These are phyloP conservation scores for Fraxinus quadrangulata DNA, from an alignment of 257 asterid genomes.

Conservation along the genomic window DNA sequence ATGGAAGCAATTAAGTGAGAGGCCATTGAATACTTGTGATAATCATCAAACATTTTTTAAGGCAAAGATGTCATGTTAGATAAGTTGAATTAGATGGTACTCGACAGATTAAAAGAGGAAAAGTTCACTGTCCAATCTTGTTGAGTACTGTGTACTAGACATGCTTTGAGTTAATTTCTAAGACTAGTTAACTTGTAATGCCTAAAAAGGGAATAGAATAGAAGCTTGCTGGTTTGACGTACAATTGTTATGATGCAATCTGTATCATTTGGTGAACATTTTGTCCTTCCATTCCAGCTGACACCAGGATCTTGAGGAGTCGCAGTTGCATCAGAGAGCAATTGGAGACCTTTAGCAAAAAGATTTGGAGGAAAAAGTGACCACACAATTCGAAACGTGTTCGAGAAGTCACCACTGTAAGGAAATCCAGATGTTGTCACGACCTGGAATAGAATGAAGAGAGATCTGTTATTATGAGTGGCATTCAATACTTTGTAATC, in stretches of 20 bases:
- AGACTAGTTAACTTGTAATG: slow-evolving; percentile 21
- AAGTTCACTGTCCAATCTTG: background rate
- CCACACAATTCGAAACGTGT: slow-evolving; percentile 60
- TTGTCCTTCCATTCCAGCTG: slow-evolving; percentile 79
- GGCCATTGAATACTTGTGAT: slow-evolving; percentile 11
- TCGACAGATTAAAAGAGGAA: background rate
- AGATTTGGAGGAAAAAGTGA: slow-evolving; percentile 96
- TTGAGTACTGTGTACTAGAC: no score
- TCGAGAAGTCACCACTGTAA: slow-evolving; percentile 46
- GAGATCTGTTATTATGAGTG: slow-evolving; percentile 26
- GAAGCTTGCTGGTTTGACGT: slow-evolving; percentile 25
- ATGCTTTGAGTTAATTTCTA: slow-evolving; percentile 1
- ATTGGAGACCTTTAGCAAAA: slow-evolving; percentile 70
- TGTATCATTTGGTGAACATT: slow-evolving; percentile 73
- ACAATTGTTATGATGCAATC: slow-evolving; percentile 81
- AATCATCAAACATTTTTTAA: slow-evolving; percentile 15
- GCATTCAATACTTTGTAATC: slow-evolving; percentile 21
- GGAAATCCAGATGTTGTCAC: slow-evolving; percentile 93
- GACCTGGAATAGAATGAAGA: slow-evolving; percentile 51
- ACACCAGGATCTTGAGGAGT: slow-evolving; percentile 92
- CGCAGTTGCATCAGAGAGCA: slow-evolving; percentile 81
- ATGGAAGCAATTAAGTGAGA: slow-evolving; percentile 10
- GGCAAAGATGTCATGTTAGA: background rate
- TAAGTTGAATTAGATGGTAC: background rate
- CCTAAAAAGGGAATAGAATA: background rate